Evolutionary conservation across 176 grass and related monocot species (phyloP), one percentile per base, ranked within the genome.

Genomic region (Coix lacrymajobi): DNA sequence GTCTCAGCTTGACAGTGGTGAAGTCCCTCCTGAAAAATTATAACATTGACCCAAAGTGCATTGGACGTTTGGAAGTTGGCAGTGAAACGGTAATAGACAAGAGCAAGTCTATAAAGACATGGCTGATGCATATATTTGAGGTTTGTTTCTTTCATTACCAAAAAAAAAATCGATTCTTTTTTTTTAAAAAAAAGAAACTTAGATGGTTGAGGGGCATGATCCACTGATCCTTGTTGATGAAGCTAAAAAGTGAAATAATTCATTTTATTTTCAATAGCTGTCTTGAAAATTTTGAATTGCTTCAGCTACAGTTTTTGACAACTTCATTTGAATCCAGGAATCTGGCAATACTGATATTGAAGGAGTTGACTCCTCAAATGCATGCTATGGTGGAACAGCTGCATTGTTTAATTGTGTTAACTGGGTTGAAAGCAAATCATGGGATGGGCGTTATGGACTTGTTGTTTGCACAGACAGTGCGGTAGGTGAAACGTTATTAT

Each of bases 101-200:
- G 65, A 99, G 96, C 89, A 99, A 99, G 86, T 96, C 91, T 26
- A 96, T 99, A 85, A 99, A 99, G 78, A 99, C 96, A 70, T 99
- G 96, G 96, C 26, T 99, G 75, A 99, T 99, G 96, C 96, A 99
- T 81, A 92, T 99, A 69, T 99, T 99, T 75, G 96, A 99, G 96
- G 96, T 99, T 31, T 67, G 88, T 79, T 74, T 26, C 40, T 72
- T 30, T 30, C 25, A 48, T 8, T 72, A 46, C 24, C 46, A 72
- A 8, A 15, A 8, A 72, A 72, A 8, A 15, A 8, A 2, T 7
- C 4, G n/a, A 22, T n/a, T 6, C 4, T 25, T 25, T 58, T 17
- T 66, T 52, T n/a, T 75, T 43, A 60, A 60, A 60, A 62, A 48
- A 48, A 48, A 62, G n/a, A 61, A 25, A 22, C 2, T 73, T 41